phyloP scores from a whole-genome alignment of 2,329 filamentous ascomycete species.

The Fusarium liriodendri region DNA sequence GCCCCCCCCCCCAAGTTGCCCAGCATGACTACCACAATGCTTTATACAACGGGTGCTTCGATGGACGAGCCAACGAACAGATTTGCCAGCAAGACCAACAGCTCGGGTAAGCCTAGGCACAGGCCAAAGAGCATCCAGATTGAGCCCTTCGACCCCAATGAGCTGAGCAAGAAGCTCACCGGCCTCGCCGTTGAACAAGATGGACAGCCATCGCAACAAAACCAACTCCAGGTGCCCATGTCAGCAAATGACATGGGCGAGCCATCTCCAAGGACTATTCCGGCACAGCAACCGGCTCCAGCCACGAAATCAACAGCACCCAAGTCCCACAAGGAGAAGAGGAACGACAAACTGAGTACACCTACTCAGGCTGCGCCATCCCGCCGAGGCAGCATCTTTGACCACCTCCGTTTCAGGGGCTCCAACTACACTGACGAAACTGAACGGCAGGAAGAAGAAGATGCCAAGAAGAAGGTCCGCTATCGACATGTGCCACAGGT shows the following conservation, averaged over 20 bases:
- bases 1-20: not conserved
- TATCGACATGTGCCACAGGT: constrained; percentile 66
- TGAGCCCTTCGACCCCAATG: constrained; percentile 62
- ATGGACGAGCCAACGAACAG: constrained; percentile 23
- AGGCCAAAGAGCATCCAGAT: constrained; percentile 42
- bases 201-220: constrained; percentile 23
- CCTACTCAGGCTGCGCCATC: constrained; percentile 12
- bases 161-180: constrained; percentile 64
- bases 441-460: constrained; percentile 33
- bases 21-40: constrained; percentile 36
- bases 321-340: constrained; percentile 21
- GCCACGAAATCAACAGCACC: constrained; percentile 7
- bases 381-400: constrained; percentile 38
- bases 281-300: not conserved
- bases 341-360: constrained; percentile 11
- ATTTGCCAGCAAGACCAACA: constrained; percentile 11
- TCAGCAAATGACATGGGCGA: constrained; percentile 19
- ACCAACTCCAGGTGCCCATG: constrained; percentile 31
- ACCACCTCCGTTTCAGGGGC: constrained; percentile 39
- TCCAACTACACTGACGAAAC: constrained; percentile 39
- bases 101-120: constrained; percentile 31
- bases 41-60: constrained; percentile 33
- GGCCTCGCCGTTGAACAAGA: constrained; percentile 64
- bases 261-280: constrained; percentile 19
- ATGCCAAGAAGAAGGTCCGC: constrained; percentile 19